Evolutionary conservation across 768 basidiomycete species (phyloP), one percentile per base, ranked within the genome.

Genomic region (Mycena crocata): DNA sequence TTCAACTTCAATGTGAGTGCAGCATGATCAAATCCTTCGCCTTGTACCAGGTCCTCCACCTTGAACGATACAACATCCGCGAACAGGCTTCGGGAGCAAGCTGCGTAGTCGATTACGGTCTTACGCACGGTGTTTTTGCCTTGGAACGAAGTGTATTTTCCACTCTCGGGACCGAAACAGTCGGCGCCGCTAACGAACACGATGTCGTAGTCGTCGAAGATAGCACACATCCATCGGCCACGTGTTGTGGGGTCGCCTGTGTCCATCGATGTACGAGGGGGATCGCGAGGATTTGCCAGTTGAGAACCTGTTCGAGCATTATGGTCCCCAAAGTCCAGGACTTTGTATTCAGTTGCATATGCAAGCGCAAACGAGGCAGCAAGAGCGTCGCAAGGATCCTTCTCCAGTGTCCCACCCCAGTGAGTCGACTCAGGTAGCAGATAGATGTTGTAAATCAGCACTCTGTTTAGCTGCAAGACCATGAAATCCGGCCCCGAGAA

Each of bases 301-400:
- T 23, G n/a, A 3, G 49, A 39, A 10, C 19, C 37, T 6, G 37
- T 62, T 19, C 60, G 8, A 7, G 49, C 60, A 42, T 62, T 62
- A 3, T 48, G 23, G 34, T 64, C 62, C 3, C 62, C 62, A 13
- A 45, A n/a, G n/a, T n/a, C n/a, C n/a, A n/a, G n/a, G n/a, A n/a
- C n/a, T n/a, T n/a, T n/a, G n/a, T n/a, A n/a, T n/a, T n/a, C n/a
- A n/a, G n/a, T n/a, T n/a, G n/a, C n/a, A n/a, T n/a, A 31, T 3
- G 52, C 62, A 17, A 63, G 30, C 5, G 62, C 44, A 2, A 56
- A 21, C 3, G 62, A 54, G 5, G 40, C 52, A 5, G 62, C 32
- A 3, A 63, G 44, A 21, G 62, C 62, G 21, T 45, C 52, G 37
- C 51, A 45, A 21, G 51, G 52, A 15, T 56, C 62, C 13, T 48